phyloP scores from a whole-genome alignment of 2,329 filamentous ascomycete species.

The Scorias spongiosa region DNA sequence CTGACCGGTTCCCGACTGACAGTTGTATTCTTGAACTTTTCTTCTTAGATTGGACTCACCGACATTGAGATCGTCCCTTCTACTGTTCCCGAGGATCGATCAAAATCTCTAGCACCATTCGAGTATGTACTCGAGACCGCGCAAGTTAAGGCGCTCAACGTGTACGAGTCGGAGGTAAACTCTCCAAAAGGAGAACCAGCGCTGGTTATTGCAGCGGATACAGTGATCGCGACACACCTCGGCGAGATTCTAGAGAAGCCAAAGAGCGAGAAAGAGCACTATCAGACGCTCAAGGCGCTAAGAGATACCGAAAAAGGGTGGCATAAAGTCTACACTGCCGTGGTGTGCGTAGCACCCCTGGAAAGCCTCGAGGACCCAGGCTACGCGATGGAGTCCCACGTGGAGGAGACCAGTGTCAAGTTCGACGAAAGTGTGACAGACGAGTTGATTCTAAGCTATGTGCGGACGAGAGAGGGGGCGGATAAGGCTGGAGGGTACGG shows the following conservation, averaged over 20 bases:
- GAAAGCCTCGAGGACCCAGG: conserved; percentile 70
- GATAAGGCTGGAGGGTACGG: conserved; percentile 97
- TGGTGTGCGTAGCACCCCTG: conserved; percentile 69
- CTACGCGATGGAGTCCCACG: conserved; percentile 64
- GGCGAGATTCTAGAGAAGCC: conserved; percentile 88
- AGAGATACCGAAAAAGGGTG: conserved; percentile 46
- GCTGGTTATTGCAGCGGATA: conserved; percentile 81
- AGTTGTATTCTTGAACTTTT: neutral
- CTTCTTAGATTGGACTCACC: conserved; percentile 55
- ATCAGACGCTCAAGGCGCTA: conserved; percentile 67
- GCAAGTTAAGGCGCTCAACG: conserved; percentile 63
- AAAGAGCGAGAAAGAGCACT: conserved; percentile 61
- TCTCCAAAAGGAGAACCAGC: conserved; percentile 54
- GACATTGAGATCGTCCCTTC: conserved; percentile 78
- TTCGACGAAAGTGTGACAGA: conserved; percentile 63
- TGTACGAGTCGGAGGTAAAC: conserved; percentile 47
- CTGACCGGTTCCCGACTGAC: neutral
- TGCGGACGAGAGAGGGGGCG: conserved; percentile 73
- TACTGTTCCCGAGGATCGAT: conserved; percentile 67
- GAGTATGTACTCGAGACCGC: conserved; percentile 89
- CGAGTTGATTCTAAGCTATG: conserved; percentile 67
- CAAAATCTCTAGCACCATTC: conserved; percentile 64
- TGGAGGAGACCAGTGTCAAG: conserved; percentile 82
- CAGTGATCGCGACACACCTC: conserved; percentile 61
- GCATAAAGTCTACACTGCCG: conserved; percentile 76